Percentiles rank a stretch among this genome's conserved stretches.
These are phyloP conservation scores for Gelatoporia subvermispora DNA, from an alignment of 768 basidiomycete species.

Conservation along the genomic window DNA sequence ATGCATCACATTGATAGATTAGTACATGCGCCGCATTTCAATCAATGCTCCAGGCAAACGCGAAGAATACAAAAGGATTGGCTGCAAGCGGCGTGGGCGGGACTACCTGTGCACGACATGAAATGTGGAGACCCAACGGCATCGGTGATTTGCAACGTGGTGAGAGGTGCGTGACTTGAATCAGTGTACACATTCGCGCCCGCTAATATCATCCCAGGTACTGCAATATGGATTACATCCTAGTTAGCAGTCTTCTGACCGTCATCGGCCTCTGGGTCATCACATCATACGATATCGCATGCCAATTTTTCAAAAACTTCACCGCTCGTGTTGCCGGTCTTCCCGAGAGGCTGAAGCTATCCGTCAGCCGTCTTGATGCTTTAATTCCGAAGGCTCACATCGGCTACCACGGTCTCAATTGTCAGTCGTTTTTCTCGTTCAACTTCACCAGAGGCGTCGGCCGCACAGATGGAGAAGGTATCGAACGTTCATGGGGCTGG, in stretches of 20 bases:
- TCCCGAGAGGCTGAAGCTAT: not conserved
- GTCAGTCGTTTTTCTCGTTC: conserved; percentile 5
- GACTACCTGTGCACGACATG: not conserved
- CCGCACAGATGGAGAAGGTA: conserved; percentile 19
- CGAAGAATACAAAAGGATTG: not conserved
- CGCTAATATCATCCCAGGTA: not conserved
- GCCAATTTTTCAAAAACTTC: conserved; percentile 1
- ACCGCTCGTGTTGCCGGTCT: not conserved
- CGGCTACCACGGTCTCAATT: too few species aligned
- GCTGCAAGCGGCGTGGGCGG: not conserved
- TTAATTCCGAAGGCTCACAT: too few species aligned
- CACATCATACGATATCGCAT: not conserved
- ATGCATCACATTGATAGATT: too few species aligned
- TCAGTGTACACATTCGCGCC: too few species aligned
- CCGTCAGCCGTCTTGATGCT: too few species aligned
- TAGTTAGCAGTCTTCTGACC: not conserved
- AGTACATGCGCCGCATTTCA: not conserved
- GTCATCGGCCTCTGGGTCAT: not conserved
- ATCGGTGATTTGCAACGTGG: not conserved
- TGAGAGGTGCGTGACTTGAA: not conserved
- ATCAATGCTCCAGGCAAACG: not conserved
- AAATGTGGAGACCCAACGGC: not conserved
- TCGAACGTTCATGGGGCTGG: conserved; percentile 16
- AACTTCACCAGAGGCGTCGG: conserved; percentile 15
- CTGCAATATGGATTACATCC: not conserved